Evolutionary conservation across 208 protist genomes (phyloP), one percentile per base, ranked within the genome.

Genomic region (Wallacemonas collosoma): DNA sequence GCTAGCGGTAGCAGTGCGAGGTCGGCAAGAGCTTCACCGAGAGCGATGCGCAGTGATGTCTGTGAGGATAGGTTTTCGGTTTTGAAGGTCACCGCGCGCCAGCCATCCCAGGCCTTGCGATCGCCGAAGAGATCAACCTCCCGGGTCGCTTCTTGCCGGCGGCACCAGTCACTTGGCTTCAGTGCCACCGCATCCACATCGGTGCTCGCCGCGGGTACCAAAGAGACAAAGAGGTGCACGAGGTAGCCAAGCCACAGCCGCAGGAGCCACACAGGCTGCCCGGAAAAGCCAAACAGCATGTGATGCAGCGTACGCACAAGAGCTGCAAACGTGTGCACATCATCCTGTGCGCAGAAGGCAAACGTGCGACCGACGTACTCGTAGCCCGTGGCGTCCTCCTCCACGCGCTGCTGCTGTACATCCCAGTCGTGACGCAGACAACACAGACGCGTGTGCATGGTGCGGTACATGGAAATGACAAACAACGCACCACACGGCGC

Each of bases 231-330:
- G 39, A 95, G 71, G 57, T 93, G 84, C 64, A 57, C 67, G 44
- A 95, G 79, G 74, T 90, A 87, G 48, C 82, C 85, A 9, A 93
- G 5, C 90, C 90, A 95, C 14, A 92, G 75, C 53, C 81, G 87
- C 54, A 93, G 73, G 62, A 95, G 74, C 11, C 84, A 86, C 6
- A 44, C 39, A 2, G 87, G 76, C 66, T 88, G 90, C 35, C 69
- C 50, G 36, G 76, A 62, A 48, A 71, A 76, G n/a, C 57, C 86
- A 66, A 95, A 92, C 1, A 93, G 86, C 74, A 83, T 82, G 41
- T 69, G 82, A 64, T 93, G 87, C 36, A 81, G 80, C 6, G 87
- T 64, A 40, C 79, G 82, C 12, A 95, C 44, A 35, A 90, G 39
- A 26, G 60, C 48, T n/a, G 77, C 74, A 60, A 91, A 85, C 8